Evolutionary conservation across 352 stramenopile species (phyloP).

Genomic region (Plasmopara halstedii): DNA sequence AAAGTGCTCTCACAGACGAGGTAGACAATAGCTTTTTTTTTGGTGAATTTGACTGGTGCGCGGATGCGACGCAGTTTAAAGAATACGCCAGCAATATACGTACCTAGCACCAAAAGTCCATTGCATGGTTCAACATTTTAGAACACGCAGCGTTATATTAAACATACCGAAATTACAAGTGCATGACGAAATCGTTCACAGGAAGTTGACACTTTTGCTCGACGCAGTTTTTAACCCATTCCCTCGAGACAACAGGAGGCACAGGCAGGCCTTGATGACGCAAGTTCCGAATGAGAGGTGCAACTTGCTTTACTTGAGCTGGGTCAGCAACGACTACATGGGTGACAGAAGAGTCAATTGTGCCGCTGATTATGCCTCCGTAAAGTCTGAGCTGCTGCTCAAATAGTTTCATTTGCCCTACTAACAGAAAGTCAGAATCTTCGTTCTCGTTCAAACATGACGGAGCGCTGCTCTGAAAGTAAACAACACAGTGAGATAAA

Average conservation of each 20-base stretch:
- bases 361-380: constrained; percentile 29
- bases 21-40: constrained; percentile 40
- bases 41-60: constrained; percentile 73
- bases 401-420: constrained; percentile 37
- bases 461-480: constrained; percentile 21
- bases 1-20: constrained; percentile 16
- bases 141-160: constrained; percentile 29
- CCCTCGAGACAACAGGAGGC: constrained; percentile 42
- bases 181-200: constrained; percentile 44
- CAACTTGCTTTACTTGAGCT: constrained; percentile 28
- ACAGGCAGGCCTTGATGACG: constrained; percentile 39
- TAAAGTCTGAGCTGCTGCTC: constrained; percentile 56
- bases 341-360: constrained; percentile 45
- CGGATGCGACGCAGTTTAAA: constrained; percentile 38
- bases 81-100: constrained; percentile 1
- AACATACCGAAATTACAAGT: constrained; percentile 28
- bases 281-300: constrained; percentile 36
- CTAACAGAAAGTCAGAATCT: constrained; percentile 13
- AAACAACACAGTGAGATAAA: constrained; percentile 66
- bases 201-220: constrained; percentile 38
- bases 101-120: too few relatives aligned
- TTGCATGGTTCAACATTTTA: constrained; percentile 1
- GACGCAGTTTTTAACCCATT: constrained; percentile 55
- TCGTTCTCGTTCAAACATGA: constrained; percentile 1
- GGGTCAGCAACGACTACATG: constrained; percentile 41